Percentiles rank a stretch among this genome's conserved stretches.
These are phyloP conservation scores for Tetrapisispora namnaoensis DNA, from an alignment of 805 yeast species.

Conservation along the genomic window DNA sequence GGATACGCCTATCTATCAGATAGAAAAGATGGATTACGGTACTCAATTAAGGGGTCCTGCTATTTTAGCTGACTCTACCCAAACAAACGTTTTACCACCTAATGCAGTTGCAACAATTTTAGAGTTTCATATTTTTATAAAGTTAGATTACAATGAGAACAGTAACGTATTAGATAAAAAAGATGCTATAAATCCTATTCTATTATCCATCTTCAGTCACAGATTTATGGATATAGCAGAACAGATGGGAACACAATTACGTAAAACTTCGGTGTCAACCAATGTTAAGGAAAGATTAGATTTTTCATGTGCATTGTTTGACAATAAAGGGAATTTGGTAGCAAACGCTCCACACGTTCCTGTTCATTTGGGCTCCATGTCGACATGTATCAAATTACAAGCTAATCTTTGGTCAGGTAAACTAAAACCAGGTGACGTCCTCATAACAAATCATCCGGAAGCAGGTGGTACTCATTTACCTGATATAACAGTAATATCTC, in stretches of 20 bases:
- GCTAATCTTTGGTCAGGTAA: conserved; percentile 54
- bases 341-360: conserved; percentile 89
- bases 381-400: conserved; percentile 64
- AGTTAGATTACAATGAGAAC: conserved; percentile 9
- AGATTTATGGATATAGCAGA: conserved; percentile 88
- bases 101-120: conserved; percentile 45
- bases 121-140: conserved; percentile 52
- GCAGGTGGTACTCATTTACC: conserved; percentile 85
- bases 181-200: conserved; percentile 49
- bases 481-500: conserved; percentile 87
- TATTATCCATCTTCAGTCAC: conserved; percentile 69
- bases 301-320: conserved; percentile 77
- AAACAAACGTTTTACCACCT: conserved; percentile 68
- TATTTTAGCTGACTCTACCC: conserved; percentile 69
- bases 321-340: conserved; percentile 63
- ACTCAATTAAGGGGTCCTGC: conserved; percentile 58
- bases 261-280: conserved; percentile 71
- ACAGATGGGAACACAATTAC: conserved; percentile 75
- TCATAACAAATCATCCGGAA: conserved; percentile 72
- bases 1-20: conserved; percentile 44
- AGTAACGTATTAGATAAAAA: neutral
- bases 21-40: conserved; percentile 48
- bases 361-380: conserved; percentile 81
- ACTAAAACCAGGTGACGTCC: conserved; percentile 61
- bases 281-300: conserved; percentile 78